Percentiles rank a stretch among this genome's conserved stretches.
These are phyloP conservation scores for Suhomyces coccinellae DNA, from an alignment of 1,139 yeast genomes.

Conservation along the genomic window DNA sequence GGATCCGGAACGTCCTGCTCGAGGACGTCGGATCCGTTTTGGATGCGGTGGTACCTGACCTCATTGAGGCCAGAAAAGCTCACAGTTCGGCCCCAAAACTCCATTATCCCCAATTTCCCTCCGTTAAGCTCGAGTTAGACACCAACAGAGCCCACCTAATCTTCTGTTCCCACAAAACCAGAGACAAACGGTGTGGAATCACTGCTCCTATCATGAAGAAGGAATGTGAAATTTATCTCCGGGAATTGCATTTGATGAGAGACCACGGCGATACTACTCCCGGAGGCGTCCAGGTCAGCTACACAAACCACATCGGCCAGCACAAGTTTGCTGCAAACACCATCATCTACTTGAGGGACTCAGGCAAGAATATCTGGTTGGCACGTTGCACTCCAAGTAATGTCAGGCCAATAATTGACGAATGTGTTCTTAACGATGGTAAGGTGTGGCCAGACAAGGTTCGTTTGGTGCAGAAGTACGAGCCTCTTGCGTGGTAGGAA, in stretches of 20 bases:
- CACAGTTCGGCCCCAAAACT: constrained; percentile 13
- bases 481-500: constrained; percentile 54
- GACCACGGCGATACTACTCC: constrained; percentile 73
- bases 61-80: constrained; percentile 30
- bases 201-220: constrained; percentile 92
- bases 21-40: constrained; percentile 49
- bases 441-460: constrained; percentile 71
- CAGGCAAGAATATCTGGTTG: constrained; percentile 83
- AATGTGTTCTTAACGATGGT: constrained; percentile 63
- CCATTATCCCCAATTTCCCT: constrained; percentile 17
- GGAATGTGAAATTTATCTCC: constrained; percentile 70
- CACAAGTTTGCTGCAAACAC: constrained; percentile 93
- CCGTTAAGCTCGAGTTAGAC: constrained; percentile 23
- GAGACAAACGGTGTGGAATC: constrained; percentile 91
- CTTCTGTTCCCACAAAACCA: constrained; percentile 83
- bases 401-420: constrained; percentile 70
- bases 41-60: constrained; percentile 42
- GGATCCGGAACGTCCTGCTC: constrained; percentile 55
- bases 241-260: constrained; percentile 69
- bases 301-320: constrained; percentile 88
- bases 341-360: constrained; percentile 59
- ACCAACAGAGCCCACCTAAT: constrained; percentile 59
- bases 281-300: constrained; percentile 70
- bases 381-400: constrained; percentile 82
- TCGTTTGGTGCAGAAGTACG: constrained; percentile 59